Evolutionary conservation across 2,329 filamentous ascomycete genomes (phyloP), one percentile per base, ranked within the genome.

Genomic region (Penicillium sp.): DNA sequence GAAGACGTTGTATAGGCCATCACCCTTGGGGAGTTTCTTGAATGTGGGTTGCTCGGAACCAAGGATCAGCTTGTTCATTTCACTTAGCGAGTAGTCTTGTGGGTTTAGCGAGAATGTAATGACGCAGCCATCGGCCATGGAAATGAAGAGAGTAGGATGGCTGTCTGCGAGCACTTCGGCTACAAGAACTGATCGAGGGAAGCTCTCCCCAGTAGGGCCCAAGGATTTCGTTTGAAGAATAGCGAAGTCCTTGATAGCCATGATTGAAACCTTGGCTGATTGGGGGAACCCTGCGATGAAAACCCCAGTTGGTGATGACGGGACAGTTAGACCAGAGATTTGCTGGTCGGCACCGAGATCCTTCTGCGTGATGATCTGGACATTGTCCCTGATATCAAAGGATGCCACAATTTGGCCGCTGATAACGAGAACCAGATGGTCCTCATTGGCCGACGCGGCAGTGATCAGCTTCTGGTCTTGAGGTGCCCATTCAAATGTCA

Each of bases 91-190:
- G 56, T 83, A 83, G n/a, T 83, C 82, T 0, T 74, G 65, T 0
- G 77, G 72, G 32, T 89, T 83, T 35, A 96, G 81, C 32, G 85
- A 83, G 68, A 92, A 97, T 0, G 89, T 94, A 48, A 96, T 82
- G 1, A 99, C 89, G 58, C 89, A 90, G 4, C 94, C 94, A 72
- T 97, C 93, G 46, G 95, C 91, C 82, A 97, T 89, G 13, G 93
- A 89, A 32, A 96, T 82, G 58, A 99, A 89, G 0, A 99, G 79
- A 0, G 89, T 96, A 0, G 91, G 88, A 7, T 80, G 79, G 15
- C 87, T 86, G 42, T 80, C 72, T 13, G 74, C 69, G 32, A 97
- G 82, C 4, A 97, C 81, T 58, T 92, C 86, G 6, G 90, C 87
- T 8, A 97, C 81, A 0, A 87, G 84, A 29, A 97, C 81, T 49